Evolutionary conservation across 2,329 filamentous ascomycete species (phyloP).

Genomic region (Penicillium sp.): DNA sequence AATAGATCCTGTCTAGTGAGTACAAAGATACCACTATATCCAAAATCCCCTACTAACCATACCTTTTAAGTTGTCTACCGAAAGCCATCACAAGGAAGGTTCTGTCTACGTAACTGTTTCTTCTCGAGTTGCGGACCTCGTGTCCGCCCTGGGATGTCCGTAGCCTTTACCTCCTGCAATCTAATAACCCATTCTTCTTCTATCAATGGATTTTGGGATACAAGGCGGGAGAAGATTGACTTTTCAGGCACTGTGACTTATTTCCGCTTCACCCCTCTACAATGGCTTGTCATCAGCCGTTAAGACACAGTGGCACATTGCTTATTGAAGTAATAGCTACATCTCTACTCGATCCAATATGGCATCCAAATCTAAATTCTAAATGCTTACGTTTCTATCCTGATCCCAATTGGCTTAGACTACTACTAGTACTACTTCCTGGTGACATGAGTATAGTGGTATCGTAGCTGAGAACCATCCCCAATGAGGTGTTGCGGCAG

Average conservation of each 20-base stretch:
- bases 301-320: conserved; percentile 48
- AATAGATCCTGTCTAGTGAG: conserved; percentile 86
- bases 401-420: not conserved
- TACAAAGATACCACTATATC: conserved; percentile 12
- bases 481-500: not conserved
- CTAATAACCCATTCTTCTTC: conserved; percentile 68
- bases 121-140: not conserved
- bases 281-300: conserved; percentile 41
- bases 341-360: not conserved
- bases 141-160: conserved; percentile 9
- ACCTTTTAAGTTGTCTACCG: conserved; percentile 67
- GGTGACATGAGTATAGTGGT: too few relatives aligned
- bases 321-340: not conserved
- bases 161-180: conserved; percentile 63
- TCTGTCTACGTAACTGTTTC: conserved; percentile 46
- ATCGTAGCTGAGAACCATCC: too few relatives aligned
- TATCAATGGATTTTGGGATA: conserved; percentile 66
- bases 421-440: not conserved
- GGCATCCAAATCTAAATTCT: not conserved
- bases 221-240: conserved; percentile 70
- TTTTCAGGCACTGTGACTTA: conserved; percentile 41
- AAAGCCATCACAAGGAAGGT: conserved; percentile 67
- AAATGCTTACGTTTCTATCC: not conserved
- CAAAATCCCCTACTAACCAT: conserved; percentile 20
- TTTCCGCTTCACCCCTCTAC: conserved; percentile 46